Conservation (phyloP, 345 rosid species). For the Salix suchowensis region DNA sequence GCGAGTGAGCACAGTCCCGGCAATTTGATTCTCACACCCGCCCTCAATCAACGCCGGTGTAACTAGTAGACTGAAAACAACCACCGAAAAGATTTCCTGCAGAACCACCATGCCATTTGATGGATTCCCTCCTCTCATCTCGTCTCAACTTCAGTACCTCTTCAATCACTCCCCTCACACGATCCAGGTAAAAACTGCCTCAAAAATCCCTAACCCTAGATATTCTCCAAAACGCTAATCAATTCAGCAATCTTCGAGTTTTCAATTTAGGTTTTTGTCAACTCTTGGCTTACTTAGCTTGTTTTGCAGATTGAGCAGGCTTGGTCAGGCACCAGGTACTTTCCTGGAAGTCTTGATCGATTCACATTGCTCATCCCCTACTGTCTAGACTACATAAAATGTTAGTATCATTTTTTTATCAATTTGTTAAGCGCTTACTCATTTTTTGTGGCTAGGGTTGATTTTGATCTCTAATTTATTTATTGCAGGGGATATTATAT, state of each 20-base stretch:
- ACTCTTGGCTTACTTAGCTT: background rate
- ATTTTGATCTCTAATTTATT: background rate
- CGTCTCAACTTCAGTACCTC: constrained; percentile 84
- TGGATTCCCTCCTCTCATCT: constrained; percentile 63
- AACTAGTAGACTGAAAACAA: background rate
- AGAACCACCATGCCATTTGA: constrained; percentile 47
- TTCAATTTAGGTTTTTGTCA: constrained; percentile 12
- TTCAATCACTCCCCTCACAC: constrained; percentile 50
- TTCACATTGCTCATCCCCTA: constrained; percentile 85
- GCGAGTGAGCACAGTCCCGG: background rate
- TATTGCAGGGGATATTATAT: constrained; percentile 75
- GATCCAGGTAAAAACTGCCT: constrained; percentile 49
- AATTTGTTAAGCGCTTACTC: background rate
- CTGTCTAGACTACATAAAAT: constrained; percentile 73
- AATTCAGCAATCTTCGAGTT: background rate
- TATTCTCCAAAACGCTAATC: background rate
- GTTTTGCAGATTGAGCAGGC: constrained; percentile 70
- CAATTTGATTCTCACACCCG: no score
- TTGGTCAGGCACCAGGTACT: constrained; percentile 69
- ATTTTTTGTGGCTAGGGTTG: background rate
- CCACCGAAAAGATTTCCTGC: background rate
- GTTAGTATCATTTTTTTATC: constrained; percentile 38
- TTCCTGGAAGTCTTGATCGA: constrained; percentile 60
- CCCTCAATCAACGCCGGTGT: background rate
- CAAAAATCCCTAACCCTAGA: background rate